Conservation (phyloP, 2,329 filamentous ascomycete genomes). For the Exophiala bonariae region DNA sequence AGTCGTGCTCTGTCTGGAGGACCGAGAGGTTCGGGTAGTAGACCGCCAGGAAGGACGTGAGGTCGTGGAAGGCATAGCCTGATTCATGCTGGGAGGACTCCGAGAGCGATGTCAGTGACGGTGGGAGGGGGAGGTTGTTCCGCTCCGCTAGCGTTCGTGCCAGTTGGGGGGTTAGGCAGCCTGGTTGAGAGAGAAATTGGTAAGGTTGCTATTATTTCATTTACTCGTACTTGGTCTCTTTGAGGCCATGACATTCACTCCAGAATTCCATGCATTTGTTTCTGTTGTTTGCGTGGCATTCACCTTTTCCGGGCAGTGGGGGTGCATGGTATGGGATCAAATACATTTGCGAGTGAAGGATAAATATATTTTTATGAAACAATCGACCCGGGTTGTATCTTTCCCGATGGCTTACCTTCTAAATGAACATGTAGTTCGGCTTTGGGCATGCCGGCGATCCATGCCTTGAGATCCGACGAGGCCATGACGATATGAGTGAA, state of each 20-base stretch:
- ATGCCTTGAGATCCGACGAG: constrained; percentile 18
- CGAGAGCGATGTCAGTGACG: constrained; percentile 19
- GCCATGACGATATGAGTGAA: constrained; percentile 1
- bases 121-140: constrained; percentile 22
- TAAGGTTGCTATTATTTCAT: too few species aligned
- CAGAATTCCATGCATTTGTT: too few species aligned
- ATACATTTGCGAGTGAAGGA: too few species aligned
- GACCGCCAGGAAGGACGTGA: constrained; percentile 64
- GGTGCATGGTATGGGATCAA: too few species aligned
- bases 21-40: constrained; percentile 77
- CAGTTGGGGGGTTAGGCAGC: constrained; percentile 21
- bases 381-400: too few species aligned
- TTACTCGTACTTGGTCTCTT: too few species aligned
- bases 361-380: too few species aligned
- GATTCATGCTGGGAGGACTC: background rate
- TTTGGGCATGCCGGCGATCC: constrained; percentile 25
- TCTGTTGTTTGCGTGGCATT: too few species aligned
- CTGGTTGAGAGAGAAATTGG: too few species aligned
- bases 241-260: too few species aligned
- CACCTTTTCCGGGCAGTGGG: too few species aligned
- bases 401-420: constrained; percentile 12
- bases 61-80: constrained; percentile 24
- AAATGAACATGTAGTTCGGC: constrained; percentile 26
- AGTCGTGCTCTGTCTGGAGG: constrained; percentile 65
- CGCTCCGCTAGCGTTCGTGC: constrained; percentile 19